Evolutionary conservation across 441 rosid genomes (phyloP).

Genomic region (Aquilaria agallochum): DNA sequence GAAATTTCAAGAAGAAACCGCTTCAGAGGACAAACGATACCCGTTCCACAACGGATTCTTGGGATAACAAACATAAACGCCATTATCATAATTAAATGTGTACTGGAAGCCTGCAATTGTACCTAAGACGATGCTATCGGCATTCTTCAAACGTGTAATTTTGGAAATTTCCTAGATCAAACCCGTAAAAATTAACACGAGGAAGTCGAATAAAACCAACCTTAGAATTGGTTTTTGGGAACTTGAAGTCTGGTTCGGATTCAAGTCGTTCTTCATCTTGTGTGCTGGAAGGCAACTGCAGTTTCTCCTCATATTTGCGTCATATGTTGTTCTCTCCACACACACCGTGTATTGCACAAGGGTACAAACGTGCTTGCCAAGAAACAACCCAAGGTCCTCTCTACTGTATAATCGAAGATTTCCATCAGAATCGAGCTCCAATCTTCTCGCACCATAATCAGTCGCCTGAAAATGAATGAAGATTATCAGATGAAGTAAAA

Average conservation of each 20-base stretch:
- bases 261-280: conserved; percentile 14
- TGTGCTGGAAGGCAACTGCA: conserved; percentile 25
- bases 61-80: conserved; percentile 8
- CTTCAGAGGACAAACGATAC: conserved; percentile 3
- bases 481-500: conserved; percentile 20
- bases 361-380: conserved; percentile 14
- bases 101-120: conserved; percentile 17
- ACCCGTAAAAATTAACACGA: conserved; percentile 16
- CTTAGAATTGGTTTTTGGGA: not conserved
- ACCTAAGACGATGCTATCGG: conserved; percentile 1
- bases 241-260: conserved; percentile 14
- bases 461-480: conserved; percentile 4
- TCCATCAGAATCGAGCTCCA: conserved; percentile 27
- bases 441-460: conserved; percentile 25
- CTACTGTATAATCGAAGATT: conserved; percentile 26
- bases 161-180: not conserved
- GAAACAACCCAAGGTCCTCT: conserved; percentile 18
- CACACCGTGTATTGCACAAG: conserved; percentile 19
- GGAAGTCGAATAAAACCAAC: conserved; percentile 1
- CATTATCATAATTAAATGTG: not conserved
- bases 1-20: conserved; percentile 21
- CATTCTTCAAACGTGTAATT: conserved; percentile 16
- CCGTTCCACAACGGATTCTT: conserved; percentile 23
- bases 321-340: conserved; percentile 25
- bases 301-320: conserved; percentile 15